Evolutionary conservation across 371 early-diverging fungal species (phyloP), one percentile per base, ranked within the genome.

Genomic region (Apophysomyces trapeziformis): DNA sequence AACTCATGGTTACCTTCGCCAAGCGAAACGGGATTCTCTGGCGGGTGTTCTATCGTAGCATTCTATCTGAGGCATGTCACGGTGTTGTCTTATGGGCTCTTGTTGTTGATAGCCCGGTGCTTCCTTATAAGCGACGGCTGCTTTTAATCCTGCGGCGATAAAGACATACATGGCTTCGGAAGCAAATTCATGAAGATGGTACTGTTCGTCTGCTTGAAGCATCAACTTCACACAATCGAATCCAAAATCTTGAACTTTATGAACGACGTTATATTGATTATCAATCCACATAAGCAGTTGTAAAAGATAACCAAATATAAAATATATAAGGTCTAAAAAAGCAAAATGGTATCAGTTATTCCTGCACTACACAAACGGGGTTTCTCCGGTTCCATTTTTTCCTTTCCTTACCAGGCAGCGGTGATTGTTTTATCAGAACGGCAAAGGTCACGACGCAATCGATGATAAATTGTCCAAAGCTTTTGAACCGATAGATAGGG

Each of bases 41-140:
- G 54, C 11, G 21, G 54, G 54, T 26, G 21, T 16, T 50, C 21
- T 26, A 21, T 50, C 21, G 54, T 50, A 50, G 21, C 21, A 50
- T 50, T 50, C 54, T 16, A 50, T 50, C 21, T 50, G 54, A 21
- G 54, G 54, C 54, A 50, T 50, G 21, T 26, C 54, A 21, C 54
- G 4, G 16, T 50, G 54, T 50, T 50, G 54, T 32, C 21, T 16
- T 50, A 50, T 21, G 5, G n/a, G 54, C 21, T 50, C 54, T 21
- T 21, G 54, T 26, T 50, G 54, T 5, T 50, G 21, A 26, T 50
- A 69, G 9, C 64, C 69, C 5, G 90, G 85, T 0, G 87, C 68
- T 65, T 88, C 87, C 65, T 86, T 86, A 65, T 85, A 90, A 4
- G 89, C 90, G 16, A 88, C 77, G 1, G 82, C 80, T 2, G 89